Evolutionary conservation across 2,329 filamentous ascomycete genomes (phyloP).

Genomic region (Ophiostoma perfectum): DNA sequence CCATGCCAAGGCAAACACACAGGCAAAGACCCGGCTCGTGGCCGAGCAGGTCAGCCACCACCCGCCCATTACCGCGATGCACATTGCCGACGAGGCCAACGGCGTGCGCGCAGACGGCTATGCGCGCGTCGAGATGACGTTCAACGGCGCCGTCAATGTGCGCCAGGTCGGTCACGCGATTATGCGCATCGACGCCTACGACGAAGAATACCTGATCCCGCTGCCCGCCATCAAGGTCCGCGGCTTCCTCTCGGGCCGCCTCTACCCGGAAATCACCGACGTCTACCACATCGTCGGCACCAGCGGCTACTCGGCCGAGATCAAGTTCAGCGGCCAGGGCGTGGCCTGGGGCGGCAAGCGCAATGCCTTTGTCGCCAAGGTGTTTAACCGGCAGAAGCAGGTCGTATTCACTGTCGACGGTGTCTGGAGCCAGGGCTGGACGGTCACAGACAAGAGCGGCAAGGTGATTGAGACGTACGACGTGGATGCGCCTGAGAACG

Average conservation of each 20-base stretch:
- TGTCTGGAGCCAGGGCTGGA: conserved; percentile 42
- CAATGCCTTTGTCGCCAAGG: conserved; percentile 43
- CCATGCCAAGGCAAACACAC: not conserved
- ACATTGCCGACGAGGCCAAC: conserved; percentile 39
- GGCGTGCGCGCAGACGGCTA: conserved; percentile 47
- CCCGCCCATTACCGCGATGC: conserved; percentile 50
- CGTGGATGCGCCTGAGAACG: conserved; percentile 35
- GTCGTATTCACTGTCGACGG: conserved; percentile 38
- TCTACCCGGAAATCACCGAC: conserved; percentile 46
- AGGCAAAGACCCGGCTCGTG: conserved; percentile 32
- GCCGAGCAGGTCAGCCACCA: conserved; percentile 51
- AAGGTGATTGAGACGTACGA: conserved; percentile 35
- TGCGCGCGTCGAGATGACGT: conserved; percentile 48
- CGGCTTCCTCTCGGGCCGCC: conserved; percentile 42
- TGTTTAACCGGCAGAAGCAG: conserved; percentile 37
- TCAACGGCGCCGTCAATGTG: conserved; percentile 45
- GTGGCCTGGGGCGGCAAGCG: conserved; percentile 40
- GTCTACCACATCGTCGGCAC: conserved; percentile 43
- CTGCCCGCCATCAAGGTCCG: conserved; percentile 45
- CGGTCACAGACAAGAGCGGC: conserved; percentile 33
- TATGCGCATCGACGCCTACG: conserved; percentile 44
- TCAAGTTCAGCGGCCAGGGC: conserved; percentile 44
- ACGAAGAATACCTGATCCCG: conserved; percentile 47
- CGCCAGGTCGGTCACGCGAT: conserved; percentile 47
- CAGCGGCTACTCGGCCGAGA: conserved; percentile 42